These are phyloP conservation scores for Planoprotostelium fungivorum DNA, from an alignment of 78 protist species.

Conservation along the genomic window DNA sequence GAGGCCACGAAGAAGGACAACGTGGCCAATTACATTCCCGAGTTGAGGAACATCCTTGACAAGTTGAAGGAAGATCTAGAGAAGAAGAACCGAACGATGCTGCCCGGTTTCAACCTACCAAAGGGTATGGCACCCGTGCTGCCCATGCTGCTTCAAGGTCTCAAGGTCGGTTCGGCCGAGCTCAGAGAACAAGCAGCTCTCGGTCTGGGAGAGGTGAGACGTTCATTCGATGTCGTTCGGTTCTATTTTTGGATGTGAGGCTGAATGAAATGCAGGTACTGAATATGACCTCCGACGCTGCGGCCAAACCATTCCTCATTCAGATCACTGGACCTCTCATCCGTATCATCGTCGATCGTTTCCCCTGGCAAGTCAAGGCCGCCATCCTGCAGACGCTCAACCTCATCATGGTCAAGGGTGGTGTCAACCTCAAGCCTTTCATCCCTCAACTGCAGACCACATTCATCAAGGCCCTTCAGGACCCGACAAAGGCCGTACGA, in stretches of 20 bases:
- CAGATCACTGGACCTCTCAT: conserved; percentile 89
- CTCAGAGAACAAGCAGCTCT: conserved; percentile 81
- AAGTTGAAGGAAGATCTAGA: not conserved
- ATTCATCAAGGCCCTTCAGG: conserved; percentile 69
- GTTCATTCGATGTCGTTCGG: no score
- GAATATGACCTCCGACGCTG: conserved; percentile 42
- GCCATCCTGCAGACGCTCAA: conserved; percentile 62
- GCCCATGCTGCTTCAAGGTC: conserved; percentile 66
- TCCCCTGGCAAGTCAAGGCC: conserved; percentile 69
- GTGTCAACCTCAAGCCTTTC: conserved; percentile 73
- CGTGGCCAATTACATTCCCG: conserved; percentile 3
- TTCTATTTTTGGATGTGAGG: not conserved
- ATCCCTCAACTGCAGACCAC: conserved; percentile 91
- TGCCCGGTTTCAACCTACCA: conserved; percentile 52
- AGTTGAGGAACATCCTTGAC: conserved; percentile 5
- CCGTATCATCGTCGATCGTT: conserved; percentile 82
- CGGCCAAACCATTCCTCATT: conserved; percentile 69
- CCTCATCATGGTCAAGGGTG: conserved; percentile 51
- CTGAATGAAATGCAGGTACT: not conserved
- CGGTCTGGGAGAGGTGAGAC: conserved; percentile 52
- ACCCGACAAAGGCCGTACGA: conserved; percentile 51
- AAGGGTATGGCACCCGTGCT: conserved; percentile 74
- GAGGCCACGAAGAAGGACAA: conserved; percentile 45
- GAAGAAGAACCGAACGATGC: not conserved
- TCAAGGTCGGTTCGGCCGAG: conserved; percentile 70